phyloP scores from a whole-genome alignment of 192 early-diverging fungal genomes.

The Gigaspora rosea region DNA sequence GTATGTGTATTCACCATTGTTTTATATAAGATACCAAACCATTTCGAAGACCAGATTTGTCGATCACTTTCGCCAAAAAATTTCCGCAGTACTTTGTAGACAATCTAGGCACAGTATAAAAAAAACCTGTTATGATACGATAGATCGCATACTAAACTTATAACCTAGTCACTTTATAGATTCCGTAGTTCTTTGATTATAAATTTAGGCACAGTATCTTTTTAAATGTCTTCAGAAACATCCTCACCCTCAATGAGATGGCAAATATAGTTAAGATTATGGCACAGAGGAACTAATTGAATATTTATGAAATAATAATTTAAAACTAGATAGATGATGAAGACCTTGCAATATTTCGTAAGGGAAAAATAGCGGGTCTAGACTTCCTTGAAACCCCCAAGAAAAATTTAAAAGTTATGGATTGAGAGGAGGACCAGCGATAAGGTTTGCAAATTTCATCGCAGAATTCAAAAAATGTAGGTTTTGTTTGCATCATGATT shows the following conservation, averaged over 20 bases:
- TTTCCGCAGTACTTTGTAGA: too few species aligned
- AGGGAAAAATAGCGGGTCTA: not conserved
- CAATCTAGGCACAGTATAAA: too few species aligned
- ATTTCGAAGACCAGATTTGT: too few species aligned
- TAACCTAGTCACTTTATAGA: not conserved
- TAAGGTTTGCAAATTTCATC: conserved; percentile 2
- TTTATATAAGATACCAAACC: too few species aligned
- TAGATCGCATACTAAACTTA: too few species aligned
- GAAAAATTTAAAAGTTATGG: not conserved
- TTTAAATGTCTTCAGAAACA: conserved; percentile 18
- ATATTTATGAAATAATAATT: conserved; percentile 23
- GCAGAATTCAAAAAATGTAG: conserved; percentile 23
- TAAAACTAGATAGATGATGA: conserved; percentile 1
- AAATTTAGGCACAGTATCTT: not conserved
- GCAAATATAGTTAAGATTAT: conserved; percentile 21
- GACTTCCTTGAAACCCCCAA: not conserved
- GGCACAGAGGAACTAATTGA: conserved; percentile 20
- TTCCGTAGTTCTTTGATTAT: conserved; percentile 7
- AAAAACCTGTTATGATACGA: too few species aligned
- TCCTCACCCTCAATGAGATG: conserved; percentile 27
- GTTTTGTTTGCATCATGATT: conserved; percentile 21
- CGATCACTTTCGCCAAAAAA: too few species aligned
- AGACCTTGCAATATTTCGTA: conserved; percentile 8
- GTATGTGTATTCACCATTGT: too few species aligned
- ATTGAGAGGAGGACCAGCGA: not conserved